phyloP scores from a whole-genome alignment of 2,329 filamentous ascomycete species.

The Didymella arachidicola region DNA sequence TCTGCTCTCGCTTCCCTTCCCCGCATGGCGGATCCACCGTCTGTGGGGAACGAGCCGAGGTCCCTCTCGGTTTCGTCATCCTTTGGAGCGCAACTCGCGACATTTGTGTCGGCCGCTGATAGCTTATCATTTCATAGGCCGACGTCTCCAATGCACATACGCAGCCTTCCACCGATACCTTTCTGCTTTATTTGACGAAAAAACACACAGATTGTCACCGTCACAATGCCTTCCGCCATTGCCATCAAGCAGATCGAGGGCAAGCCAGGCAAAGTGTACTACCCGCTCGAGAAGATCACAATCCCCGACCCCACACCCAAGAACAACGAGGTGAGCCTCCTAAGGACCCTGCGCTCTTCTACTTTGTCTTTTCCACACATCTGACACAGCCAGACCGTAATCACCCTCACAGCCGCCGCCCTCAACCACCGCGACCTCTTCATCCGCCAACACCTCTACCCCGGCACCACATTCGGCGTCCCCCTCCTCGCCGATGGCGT shows the following conservation, averaged over 20 bases:
- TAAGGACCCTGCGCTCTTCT: too few species aligned
- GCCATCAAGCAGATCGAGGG: constrained; percentile 75
- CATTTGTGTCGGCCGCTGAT: constrained; percentile 1
- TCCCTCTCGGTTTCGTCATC: constrained; percentile 13
- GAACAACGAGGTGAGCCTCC: constrained; percentile 37
- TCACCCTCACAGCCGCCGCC: constrained; percentile 79
- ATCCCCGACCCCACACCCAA: constrained; percentile 40
- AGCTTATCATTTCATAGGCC: background rate
- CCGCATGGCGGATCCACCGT: constrained; percentile 4
- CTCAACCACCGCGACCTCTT: constrained; percentile 97
- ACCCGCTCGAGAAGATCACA: constrained; percentile 61
- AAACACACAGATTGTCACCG: background rate
- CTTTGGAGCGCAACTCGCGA: constrained; percentile 5
- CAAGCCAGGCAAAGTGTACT: constrained; percentile 89
- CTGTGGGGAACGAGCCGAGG: constrained; percentile 14
- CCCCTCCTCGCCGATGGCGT: constrained; percentile 85
- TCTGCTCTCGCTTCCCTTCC: constrained; percentile 5
- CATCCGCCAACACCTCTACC: constrained; percentile 91
- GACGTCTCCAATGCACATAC: background rate
- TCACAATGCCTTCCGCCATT: constrained; percentile 62
- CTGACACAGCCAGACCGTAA: constrained; percentile 65
- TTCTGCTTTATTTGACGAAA: background rate
- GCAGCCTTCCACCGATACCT: background rate
- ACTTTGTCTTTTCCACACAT: background rate
- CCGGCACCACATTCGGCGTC: constrained; percentile 77